phyloP scores from a whole-genome alignment of 192 early-diverging fungal species.

The Coemansia sp. region DNA sequence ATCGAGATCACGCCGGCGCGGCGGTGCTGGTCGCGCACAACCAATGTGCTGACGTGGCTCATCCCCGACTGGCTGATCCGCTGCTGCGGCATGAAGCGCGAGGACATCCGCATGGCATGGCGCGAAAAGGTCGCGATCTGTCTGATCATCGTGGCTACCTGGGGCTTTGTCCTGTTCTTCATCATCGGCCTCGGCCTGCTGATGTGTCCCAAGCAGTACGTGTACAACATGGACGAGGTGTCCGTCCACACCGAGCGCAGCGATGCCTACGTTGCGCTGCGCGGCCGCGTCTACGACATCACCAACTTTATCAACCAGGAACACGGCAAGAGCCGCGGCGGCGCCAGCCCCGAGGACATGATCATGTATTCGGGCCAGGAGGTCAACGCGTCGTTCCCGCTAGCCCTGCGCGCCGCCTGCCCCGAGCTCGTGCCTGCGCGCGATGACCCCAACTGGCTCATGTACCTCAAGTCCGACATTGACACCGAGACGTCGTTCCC shows the following conservation, averaged over 20 bases:
- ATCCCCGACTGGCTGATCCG: slow-evolving; percentile 39
- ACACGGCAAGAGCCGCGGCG: slow-evolving; percentile 52
- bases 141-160: slow-evolving; percentile 80
- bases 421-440: slow-evolving; percentile 38
- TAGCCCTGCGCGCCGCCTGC: slow-evolving; percentile 59
- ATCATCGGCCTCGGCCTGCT: slow-evolving; percentile 76
- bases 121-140: slow-evolving; percentile 89
- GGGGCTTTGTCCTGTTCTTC: slow-evolving; percentile 78
- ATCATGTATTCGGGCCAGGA: slow-evolving; percentile 53
- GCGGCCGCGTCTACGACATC: slow-evolving; percentile 79
- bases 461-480: slow-evolving; percentile 38
- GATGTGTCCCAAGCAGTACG: slow-evolving; percentile 68
- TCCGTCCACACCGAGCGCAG: slow-evolving; percentile 51
- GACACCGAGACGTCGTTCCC: not conserved
- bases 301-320: slow-evolving; percentile 45
- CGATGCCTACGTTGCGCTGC: slow-evolving; percentile 61
- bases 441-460: slow-evolving; percentile 29
- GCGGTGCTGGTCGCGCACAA: slow-evolving; percentile 41
- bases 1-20: slow-evolving; percentile 37
- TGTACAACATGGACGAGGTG: slow-evolving; percentile 68
- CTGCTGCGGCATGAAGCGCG: slow-evolving; percentile 71
- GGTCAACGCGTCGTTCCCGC: slow-evolving; percentile 60
- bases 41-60: slow-evolving; percentile 28
- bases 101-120: slow-evolving; percentile 95
- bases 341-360: slow-evolving; percentile 41